These are phyloP conservation scores for Pleomassaria siparia DNA, from an alignment of 2,329 filamentous ascomycete genomes.

Conservation along the genomic window DNA sequence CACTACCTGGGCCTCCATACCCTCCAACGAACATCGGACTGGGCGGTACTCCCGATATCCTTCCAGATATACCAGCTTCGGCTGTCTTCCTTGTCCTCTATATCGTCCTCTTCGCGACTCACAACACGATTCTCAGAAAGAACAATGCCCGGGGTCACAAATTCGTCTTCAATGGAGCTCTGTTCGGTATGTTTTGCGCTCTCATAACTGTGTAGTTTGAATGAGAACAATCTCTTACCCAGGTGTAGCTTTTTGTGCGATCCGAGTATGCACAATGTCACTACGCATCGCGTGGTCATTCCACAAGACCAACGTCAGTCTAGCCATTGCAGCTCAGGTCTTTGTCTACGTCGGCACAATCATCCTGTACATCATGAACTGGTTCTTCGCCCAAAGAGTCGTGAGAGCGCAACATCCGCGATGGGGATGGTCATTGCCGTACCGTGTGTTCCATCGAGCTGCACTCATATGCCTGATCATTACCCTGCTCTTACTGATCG, in stretches of 20 bases:
- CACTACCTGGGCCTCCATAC: constrained; percentile 39
- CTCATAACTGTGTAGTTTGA: neutral
- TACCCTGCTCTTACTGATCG: constrained; percentile 67
- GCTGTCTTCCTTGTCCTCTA: constrained; percentile 47
- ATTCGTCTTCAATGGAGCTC: constrained; percentile 46
- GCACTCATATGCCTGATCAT: constrained; percentile 58
- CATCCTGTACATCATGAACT: constrained; percentile 76
- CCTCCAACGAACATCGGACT: constrained; percentile 27
- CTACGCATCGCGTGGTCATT: constrained; percentile 43
- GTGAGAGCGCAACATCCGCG: constrained; percentile 71
- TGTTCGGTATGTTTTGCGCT: constrained; percentile 40
- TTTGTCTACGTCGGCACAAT: constrained; percentile 75
- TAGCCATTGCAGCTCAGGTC: constrained; percentile 64
- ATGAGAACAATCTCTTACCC: constrained; percentile 15
- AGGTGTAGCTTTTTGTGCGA: constrained; percentile 46
- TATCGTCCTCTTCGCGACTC: constrained; percentile 40
- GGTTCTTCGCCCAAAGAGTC: constrained; percentile 76
- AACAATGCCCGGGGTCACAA: constrained; percentile 46
- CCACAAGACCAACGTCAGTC: constrained; percentile 43
- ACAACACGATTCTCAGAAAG: constrained; percentile 45
- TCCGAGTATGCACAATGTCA: constrained; percentile 46
- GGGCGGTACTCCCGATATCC: constrained; percentile 29
- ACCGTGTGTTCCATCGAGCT: constrained; percentile 51
- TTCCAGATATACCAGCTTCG: constrained; percentile 46
- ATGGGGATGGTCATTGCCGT: constrained; percentile 66